phyloP scores from a whole-genome alignment of 2,329 filamentous ascomycete species.

The Pseudogymnoascus sp. region DNA sequence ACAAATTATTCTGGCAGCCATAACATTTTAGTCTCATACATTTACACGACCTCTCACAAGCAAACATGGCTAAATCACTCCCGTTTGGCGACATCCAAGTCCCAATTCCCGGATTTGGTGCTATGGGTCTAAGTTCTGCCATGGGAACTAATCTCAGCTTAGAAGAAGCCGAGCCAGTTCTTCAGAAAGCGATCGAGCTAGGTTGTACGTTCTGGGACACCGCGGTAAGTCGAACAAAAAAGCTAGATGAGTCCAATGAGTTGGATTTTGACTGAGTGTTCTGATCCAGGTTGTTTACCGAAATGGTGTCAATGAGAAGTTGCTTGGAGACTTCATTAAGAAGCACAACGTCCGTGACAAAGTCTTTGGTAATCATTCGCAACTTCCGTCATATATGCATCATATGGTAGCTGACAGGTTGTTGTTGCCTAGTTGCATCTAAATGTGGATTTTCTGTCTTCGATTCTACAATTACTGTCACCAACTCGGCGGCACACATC shows the following conservation, averaged over 20 bases:
- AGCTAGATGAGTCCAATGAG: not conserved
- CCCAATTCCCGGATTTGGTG: constrained; percentile 40
- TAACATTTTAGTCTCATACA: not conserved
- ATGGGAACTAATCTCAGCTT: constrained; percentile 36
- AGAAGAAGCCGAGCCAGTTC: constrained; percentile 41
- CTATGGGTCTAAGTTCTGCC: constrained; percentile 42
- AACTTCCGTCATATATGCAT: not conserved
- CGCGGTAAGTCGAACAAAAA: not conserved
- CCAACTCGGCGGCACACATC: constrained; percentile 33
- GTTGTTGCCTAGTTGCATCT: not conserved
- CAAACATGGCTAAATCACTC: constrained; percentile 35
- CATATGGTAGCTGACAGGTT: not conserved
- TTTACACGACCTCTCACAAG: not conserved
- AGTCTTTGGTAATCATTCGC: constrained; percentile 36
- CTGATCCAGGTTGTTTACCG: constrained; percentile 39
- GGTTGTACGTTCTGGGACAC: constrained; percentile 32
- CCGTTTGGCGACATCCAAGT: constrained; percentile 35
- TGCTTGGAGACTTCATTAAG: constrained; percentile 42
- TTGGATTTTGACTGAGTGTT: constrained; percentile 16
- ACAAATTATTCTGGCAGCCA: not conserved
- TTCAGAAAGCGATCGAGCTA: constrained; percentile 41
- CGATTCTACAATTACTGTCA: not conserved
- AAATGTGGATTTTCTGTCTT: not conserved
- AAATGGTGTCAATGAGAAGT: constrained; percentile 42
- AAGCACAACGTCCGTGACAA: constrained; percentile 45